phyloP scores from a whole-genome alignment of 345 rosid species.

The Anacardium occidentale region DNA sequence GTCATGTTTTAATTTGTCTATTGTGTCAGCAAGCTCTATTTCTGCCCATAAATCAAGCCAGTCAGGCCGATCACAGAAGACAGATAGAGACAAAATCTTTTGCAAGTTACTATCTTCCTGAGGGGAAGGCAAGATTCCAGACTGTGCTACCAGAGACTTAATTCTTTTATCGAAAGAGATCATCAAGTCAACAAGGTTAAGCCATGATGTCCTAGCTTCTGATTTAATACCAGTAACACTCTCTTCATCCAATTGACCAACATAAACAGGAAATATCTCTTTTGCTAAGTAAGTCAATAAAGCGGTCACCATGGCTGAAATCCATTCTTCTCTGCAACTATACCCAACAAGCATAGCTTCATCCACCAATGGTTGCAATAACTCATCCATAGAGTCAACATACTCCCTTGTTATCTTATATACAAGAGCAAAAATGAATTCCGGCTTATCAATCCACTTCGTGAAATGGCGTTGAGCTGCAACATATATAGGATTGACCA shows the following conservation, averaged over 20 bases:
- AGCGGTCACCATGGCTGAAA: conserved; percentile 86
- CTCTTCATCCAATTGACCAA: conserved; percentile 57
- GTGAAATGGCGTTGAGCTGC: conserved; percentile 73
- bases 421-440: conserved; percentile 82
- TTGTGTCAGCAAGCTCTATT: conserved; percentile 63
- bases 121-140: conserved; percentile 70
- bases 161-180: conserved; percentile 76
- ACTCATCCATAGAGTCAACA: conserved; percentile 85
- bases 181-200: conserved; percentile 88
- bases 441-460: conserved; percentile 78
- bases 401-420: conserved; percentile 84
- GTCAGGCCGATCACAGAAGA: conserved; percentile 86
- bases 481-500: conserved; percentile 78
- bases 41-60: conserved; percentile 94
- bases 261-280: conserved; percentile 69
- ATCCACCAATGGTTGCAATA: conserved; percentile 93
- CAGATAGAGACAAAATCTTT: conserved; percentile 74
- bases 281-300: conserved; percentile 68
- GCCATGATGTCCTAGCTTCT: conserved; percentile 74
- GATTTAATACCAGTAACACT: conserved; percentile 35
- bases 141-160: conserved; percentile 67
- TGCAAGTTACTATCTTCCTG: conserved; percentile 63
- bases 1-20: conserved; percentile 59
- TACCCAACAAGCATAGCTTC: conserved; percentile 82
- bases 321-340: conserved; percentile 97